phyloP scores from a whole-genome alignment of 345 rosid genomes.

The Lumnitzera littorea region DNA sequence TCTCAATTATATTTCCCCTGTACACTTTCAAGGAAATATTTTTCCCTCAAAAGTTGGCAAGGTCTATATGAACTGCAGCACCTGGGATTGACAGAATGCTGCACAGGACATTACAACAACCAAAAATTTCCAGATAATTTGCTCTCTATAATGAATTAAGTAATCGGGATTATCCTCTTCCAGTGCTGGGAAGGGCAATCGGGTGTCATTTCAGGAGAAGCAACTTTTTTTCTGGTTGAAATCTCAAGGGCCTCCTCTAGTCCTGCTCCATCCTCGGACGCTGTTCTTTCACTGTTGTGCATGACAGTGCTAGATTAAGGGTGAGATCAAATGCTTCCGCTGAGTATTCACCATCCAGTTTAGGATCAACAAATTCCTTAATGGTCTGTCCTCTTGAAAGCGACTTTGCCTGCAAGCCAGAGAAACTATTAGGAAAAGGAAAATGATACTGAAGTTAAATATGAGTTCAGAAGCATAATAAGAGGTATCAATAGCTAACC shows the following conservation, averaged over 20 bases:
- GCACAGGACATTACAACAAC: too few relatives aligned
- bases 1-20: too few relatives aligned
- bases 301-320: constrained; percentile 37
- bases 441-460: not conserved
- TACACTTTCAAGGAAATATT: too few relatives aligned
- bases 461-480: not conserved
- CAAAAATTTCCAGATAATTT: too few relatives aligned
- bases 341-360: constrained; percentile 34
- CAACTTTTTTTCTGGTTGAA: constrained; percentile 18
- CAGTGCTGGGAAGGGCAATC: not conserved
- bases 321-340: constrained; percentile 36
- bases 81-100: too few relatives aligned
- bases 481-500: constrained; percentile 16
- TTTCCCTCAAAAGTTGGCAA: too few relatives aligned
- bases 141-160: too few relatives aligned
- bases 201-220: constrained; percentile 1
- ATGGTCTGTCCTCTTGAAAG: constrained; percentile 27
- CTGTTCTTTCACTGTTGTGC: constrained; percentile 29
- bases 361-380: constrained; percentile 32
- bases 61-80: too few relatives aligned
- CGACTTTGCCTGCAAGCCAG: constrained; percentile 30
- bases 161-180: not conserved
- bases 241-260: constrained; percentile 38
- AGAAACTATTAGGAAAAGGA: not conserved
- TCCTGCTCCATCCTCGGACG: constrained; percentile 39